Conservation (phyloP, 495 filamentous ascomycete species). For the Haplographium delicatum region DNA sequence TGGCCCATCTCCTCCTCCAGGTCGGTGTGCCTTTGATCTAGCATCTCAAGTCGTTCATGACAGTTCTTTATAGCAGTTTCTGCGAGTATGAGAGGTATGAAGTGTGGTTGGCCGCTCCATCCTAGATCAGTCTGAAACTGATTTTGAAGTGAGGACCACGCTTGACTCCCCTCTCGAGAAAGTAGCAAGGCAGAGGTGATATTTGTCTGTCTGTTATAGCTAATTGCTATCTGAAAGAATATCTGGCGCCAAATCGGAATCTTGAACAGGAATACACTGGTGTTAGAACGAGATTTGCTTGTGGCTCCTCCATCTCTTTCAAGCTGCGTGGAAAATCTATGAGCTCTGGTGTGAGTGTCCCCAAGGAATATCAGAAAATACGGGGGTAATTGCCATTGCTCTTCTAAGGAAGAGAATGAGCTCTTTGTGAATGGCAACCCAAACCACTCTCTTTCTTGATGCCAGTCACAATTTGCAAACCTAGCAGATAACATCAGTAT, state of each 20-base stretch:
- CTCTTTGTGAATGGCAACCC: neutral
- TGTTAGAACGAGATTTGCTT: neutral
- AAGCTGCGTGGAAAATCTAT: neutral
- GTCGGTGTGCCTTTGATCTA: neutral
- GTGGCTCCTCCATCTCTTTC: neutral
- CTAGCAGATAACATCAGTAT: neutral
- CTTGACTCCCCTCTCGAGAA: neutral
- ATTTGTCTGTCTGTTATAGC: neutral
- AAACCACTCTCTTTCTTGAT: neutral
- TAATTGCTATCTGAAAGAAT: slow-evolving; percentile 1
- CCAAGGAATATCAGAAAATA: neutral
- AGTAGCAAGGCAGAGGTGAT: neutral
- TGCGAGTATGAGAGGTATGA: neutral
- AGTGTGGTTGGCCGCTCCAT: neutral
- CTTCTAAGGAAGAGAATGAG: neutral
- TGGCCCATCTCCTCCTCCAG: neutral
- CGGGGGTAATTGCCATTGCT: neutral
- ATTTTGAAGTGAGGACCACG: neutral
- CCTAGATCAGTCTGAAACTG: no score
- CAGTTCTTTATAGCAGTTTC: neutral
- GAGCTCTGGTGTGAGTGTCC: neutral
- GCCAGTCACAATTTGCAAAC: neutral
- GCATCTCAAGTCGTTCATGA: neutral
- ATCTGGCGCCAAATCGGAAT: neutral
- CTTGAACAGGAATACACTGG: neutral